These are phyloP conservation scores for Wickerhamomyces sp. DNA, from an alignment of 1,139 yeast genomes.

Conservation along the genomic window DNA sequence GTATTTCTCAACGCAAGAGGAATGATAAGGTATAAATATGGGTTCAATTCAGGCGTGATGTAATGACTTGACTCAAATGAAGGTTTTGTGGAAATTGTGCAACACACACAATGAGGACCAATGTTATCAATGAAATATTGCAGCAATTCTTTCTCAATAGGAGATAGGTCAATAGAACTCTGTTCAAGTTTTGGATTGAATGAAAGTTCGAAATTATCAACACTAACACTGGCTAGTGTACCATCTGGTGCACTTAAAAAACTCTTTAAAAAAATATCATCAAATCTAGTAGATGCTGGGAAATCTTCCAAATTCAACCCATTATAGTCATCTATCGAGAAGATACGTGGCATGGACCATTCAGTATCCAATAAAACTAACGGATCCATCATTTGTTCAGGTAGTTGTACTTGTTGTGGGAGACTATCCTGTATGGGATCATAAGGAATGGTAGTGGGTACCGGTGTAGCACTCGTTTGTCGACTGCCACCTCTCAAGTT, in stretches of 20 bases:
- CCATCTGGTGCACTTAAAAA: slow-evolving; percentile 18
- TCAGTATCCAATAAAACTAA: background rate
- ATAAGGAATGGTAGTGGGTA: too few species aligned
- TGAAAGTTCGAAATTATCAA: slow-evolving; percentile 10
- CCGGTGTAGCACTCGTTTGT: too few species aligned
- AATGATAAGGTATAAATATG: slow-evolving; percentile 31
- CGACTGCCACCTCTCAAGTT: background rate
- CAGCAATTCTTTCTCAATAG: slow-evolving; percentile 24
- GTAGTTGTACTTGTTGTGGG: too few species aligned
- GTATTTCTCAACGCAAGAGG: slow-evolving; percentile 31
- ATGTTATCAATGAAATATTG: slow-evolving; percentile 29
- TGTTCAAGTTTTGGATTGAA: slow-evolving; percentile 11
- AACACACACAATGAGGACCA: slow-evolving; percentile 35
- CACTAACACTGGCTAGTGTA: slow-evolving; percentile 2
- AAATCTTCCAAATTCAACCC: slow-evolving; percentile 2
- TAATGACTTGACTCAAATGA: slow-evolving; percentile 8
- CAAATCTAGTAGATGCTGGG: slow-evolving; percentile 10
- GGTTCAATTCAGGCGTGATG: slow-evolving; percentile 28
- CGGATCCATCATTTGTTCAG: slow-evolving; percentile 4
- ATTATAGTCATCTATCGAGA: slow-evolving; percentile 8
- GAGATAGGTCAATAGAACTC: slow-evolving; percentile 8
- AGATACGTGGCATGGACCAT: slow-evolving; percentile 1
- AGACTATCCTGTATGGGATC: background rate
- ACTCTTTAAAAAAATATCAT: slow-evolving; percentile 21
- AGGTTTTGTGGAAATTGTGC: slow-evolving; percentile 13